These are phyloP conservation scores for Epichloe sibirici DNA, from an alignment of 2,329 filamentous ascomycete species.

Conservation along the genomic window DNA sequence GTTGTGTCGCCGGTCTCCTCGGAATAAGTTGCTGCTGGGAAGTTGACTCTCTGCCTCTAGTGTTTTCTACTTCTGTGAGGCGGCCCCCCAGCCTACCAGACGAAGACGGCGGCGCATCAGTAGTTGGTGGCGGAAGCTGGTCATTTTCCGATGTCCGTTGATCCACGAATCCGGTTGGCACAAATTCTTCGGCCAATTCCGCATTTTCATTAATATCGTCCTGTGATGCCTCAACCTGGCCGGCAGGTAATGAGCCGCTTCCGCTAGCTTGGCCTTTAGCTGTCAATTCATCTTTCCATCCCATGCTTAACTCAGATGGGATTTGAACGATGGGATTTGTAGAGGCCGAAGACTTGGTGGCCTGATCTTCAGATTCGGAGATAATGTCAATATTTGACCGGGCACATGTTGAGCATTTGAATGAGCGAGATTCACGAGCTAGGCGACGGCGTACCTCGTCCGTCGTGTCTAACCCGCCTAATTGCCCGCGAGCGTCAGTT, in stretches of 20 bases:
- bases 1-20: slow-evolving; percentile 9
- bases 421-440: slow-evolving; percentile 53
- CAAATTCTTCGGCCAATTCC: slow-evolving; percentile 46
- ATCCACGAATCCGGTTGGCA: slow-evolving; percentile 31
- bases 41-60: not conserved
- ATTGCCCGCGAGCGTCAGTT: slow-evolving; percentile 72
- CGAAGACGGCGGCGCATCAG: not conserved
- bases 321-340: slow-evolving; percentile 31
- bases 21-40: not conserved
- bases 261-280: slow-evolving; percentile 11
- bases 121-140: not conserved
- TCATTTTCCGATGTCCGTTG: not conserved
- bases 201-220: slow-evolving; percentile 26
- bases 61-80: not conserved
- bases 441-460: slow-evolving; percentile 55
- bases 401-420: slow-evolving; percentile 58
- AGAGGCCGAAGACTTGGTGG: slow-evolving; percentile 25
- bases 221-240: not conserved
- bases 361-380: slow-evolving; percentile 51
- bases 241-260: not conserved
- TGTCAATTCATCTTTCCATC: slow-evolving; percentile 61
- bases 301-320: slow-evolving; percentile 49
- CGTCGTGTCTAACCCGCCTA: slow-evolving; percentile 74
- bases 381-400: slow-evolving; percentile 65
- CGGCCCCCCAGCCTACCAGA: not conserved